Evolutionary conservation across 176 grass and related monocot species (phyloP).

Genomic region (Alopecurus myosuroides): DNA sequence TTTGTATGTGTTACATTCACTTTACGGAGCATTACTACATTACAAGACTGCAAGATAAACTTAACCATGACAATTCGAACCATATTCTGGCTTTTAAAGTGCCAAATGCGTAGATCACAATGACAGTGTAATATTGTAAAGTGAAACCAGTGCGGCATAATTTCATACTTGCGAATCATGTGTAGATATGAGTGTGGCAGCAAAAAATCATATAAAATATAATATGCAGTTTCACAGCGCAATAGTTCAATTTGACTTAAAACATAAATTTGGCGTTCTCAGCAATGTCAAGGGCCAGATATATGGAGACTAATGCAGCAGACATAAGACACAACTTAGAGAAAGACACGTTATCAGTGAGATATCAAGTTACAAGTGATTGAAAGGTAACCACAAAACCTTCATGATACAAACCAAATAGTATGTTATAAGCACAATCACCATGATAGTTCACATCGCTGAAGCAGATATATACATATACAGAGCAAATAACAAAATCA

Average conservation of each 20-base stretch:
- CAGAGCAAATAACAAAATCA: conserved; percentile 9
- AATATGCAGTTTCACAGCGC: not conserved
- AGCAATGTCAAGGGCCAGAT: not conserved
- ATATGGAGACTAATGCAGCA: not conserved
- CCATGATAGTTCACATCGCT: not conserved
- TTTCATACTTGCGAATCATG: not conserved
- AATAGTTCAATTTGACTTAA: not conserved
- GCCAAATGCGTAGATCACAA: not conserved
- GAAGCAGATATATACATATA: conserved; percentile 42
- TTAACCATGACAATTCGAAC: not conserved
- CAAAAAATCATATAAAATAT: not conserved
- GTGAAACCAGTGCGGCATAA: not conserved
- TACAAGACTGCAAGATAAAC: not conserved
- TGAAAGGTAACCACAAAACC: not conserved
- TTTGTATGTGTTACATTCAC: not conserved
- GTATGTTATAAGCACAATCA: not conserved
- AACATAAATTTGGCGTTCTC: not conserved
- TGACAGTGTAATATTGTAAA: not conserved
- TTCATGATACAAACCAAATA: conserved; percentile 11
- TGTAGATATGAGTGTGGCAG: not conserved
- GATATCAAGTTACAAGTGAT: not conserved
- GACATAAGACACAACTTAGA: not conserved
- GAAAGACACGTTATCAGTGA: not conserved
- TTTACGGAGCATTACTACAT: not conserved
- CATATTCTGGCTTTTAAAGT: not conserved